Evolutionary conservation across 768 basidiomycete genomes (phyloP).

Genomic region (Antrodiella citrinella): DNA sequence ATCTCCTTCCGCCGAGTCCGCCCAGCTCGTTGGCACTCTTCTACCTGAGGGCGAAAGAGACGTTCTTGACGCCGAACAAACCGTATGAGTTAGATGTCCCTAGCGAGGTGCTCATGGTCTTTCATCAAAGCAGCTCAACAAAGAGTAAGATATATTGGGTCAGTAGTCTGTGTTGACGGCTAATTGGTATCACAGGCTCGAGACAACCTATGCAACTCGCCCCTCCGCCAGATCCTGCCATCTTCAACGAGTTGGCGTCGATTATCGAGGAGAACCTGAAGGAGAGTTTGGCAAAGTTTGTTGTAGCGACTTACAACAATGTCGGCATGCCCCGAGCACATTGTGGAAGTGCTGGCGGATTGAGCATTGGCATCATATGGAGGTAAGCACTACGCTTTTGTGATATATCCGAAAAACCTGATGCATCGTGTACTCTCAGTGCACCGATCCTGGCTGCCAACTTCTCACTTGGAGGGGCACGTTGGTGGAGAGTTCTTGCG

Average conservation of each 20-base stretch:
- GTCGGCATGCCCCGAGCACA: constrained; percentile 64
- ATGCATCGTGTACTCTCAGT: constrained; percentile 7
- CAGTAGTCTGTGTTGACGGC: too few relatives aligned
- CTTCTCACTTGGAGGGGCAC: constrained; percentile 37
- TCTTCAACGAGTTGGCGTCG: constrained; percentile 52
- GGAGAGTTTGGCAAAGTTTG: constrained; percentile 57
- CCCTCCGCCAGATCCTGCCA: constrained; percentile 54
- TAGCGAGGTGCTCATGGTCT: constrained; percentile 50
- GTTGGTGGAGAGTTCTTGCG: constrained; percentile 52
- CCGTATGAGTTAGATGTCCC: constrained; percentile 67
- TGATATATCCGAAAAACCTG: too few relatives aligned
- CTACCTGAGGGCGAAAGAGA: constrained; percentile 72
- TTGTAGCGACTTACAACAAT: constrained; percentile 58
- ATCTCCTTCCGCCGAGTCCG: constrained; percentile 1
- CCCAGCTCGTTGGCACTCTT: constrained; percentile 51
- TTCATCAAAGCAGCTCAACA: constrained; percentile 18
- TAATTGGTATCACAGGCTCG: not conserved
- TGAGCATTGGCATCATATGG: constrained; percentile 38
- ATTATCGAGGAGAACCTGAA: constrained; percentile 54
- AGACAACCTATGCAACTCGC: constrained; percentile 5
- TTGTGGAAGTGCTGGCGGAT: constrained; percentile 62
- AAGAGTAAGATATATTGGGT: not conserved
- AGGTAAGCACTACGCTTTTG: constrained; percentile 19
- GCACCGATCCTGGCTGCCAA: constrained; percentile 28
- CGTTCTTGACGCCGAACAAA: constrained; percentile 68